Conservation (phyloP, 202 grass and related monocot species). For the Setaria italica region DNA sequence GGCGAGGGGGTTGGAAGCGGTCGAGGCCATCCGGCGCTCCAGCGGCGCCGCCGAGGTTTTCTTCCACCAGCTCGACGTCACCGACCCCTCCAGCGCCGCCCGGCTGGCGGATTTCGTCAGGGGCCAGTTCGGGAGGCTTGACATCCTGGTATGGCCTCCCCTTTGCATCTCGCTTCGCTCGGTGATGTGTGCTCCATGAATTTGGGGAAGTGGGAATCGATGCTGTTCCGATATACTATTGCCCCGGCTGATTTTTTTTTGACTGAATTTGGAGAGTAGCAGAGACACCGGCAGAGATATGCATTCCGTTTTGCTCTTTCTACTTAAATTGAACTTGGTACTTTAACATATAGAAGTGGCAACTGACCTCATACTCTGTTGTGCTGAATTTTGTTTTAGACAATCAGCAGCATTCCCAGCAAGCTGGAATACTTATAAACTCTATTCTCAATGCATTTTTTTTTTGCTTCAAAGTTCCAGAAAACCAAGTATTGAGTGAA, state of each 20-base stretch:
- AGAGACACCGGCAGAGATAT: background rate
- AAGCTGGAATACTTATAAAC: background rate
- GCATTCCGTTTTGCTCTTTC: conserved; percentile 2
- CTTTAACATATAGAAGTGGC: background rate
- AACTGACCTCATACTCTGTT: background rate
- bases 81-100: conserved; percentile 52
- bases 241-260: too few species aligned
- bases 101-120: conserved; percentile 57
- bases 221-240: background rate
- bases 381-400: background rate
- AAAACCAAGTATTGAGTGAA: background rate
- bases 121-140: conserved; percentile 56
- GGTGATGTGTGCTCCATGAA: background rate
- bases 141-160: conserved; percentile 55
- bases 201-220: conserved; percentile 17
- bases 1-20: conserved; percentile 59
- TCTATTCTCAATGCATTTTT: background rate
- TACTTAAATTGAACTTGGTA: background rate
- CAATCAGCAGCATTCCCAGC: background rate
- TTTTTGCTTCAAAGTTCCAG: background rate
- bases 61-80: conserved; percentile 77
- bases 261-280: too few species aligned
- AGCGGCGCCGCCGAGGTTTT: conserved; percentile 29
- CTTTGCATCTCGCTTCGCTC: background rate
- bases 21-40: conserved; percentile 48